phyloP scores from a whole-genome alignment of 192 early-diverging fungal genomes.

The Endogone sp. region DNA sequence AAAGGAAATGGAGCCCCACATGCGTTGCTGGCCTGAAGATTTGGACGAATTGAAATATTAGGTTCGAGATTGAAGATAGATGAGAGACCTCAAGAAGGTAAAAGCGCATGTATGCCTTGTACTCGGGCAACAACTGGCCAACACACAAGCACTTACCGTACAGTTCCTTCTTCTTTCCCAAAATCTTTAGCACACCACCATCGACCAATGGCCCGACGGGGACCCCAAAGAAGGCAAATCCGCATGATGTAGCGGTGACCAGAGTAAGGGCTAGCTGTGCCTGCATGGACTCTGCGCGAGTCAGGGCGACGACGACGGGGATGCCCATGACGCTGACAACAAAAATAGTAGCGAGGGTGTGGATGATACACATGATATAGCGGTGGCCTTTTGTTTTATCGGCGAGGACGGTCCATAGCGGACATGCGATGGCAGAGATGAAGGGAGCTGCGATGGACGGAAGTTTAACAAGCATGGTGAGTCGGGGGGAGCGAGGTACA shows the following conservation, averaged over 20 bases:
- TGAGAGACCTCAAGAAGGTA: too few species aligned
- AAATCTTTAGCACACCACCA: conserved; percentile 40
- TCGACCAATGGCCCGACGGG: conserved; percentile 41
- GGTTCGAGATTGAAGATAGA: not conserved
- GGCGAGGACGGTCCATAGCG: conserved; percentile 37
- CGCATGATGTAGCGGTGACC: conserved; percentile 30
- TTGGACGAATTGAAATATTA: too few species aligned
- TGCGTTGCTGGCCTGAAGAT: conserved; percentile 31
- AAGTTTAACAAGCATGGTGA: not conserved
- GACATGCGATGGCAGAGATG: conserved; percentile 41
- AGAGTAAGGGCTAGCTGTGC: conserved; percentile 18
- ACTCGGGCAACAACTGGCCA: too few species aligned
- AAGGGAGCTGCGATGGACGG: conserved; percentile 35
- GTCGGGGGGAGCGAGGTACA: too few species aligned
- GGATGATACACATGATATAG: conserved; percentile 35
- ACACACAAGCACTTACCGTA: conserved; percentile 23
- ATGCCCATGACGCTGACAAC: conserved; percentile 40
- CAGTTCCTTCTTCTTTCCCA: conserved; percentile 36
- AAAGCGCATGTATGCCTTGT: too few species aligned
- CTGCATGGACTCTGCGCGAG: conserved; percentile 12
- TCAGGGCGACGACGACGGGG: conserved; percentile 15
- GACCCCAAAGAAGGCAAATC: conserved; percentile 45
- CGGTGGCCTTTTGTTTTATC: conserved; percentile 37
- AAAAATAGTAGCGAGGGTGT: conserved; percentile 29
- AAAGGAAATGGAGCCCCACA: conserved; percentile 41